Conservation (phyloP, 768 basidiomycete genomes). For the Pleurotus tuber-regium region DNA sequence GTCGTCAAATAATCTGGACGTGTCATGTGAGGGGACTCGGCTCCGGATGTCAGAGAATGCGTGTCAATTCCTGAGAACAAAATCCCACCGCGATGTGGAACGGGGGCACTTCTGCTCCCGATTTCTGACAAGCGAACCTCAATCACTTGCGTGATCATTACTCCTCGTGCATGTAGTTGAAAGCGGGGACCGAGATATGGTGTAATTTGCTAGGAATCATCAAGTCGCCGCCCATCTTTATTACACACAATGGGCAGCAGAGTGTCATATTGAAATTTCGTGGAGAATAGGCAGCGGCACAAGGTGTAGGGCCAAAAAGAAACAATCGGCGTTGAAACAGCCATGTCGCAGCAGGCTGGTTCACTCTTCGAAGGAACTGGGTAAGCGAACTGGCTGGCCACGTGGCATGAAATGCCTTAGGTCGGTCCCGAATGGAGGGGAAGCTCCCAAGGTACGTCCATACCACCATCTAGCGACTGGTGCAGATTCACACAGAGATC, state of each 20-base stretch:
- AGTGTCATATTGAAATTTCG: not conserved
- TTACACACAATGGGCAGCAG: not conserved
- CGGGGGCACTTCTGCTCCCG: too few species aligned
- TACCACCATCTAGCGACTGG: not conserved
- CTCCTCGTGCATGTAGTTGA: not conserved
- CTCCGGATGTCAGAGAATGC: not conserved
- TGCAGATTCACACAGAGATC: constrained; percentile 7
- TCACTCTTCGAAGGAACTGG: not conserved
- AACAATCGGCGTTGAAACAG: not conserved
- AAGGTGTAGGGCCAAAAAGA: not conserved
- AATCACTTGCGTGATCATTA: not conserved
- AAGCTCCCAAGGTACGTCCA: not conserved
- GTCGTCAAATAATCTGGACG: too few species aligned
- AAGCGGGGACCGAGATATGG: too few species aligned
- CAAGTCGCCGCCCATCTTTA: too few species aligned
- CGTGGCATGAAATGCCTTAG: not conserved
- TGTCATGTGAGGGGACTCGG: too few species aligned
- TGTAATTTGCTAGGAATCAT: too few species aligned
- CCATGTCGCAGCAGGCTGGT: not conserved
- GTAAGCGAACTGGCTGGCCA: constrained; percentile 4
- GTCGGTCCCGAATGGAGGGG: constrained; percentile 1
- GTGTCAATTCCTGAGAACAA: not conserved
- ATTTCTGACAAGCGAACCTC: too few species aligned
- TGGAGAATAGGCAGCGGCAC: not conserved
- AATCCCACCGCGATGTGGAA: not conserved